Base-by-base conservation (phyloP, 495 filamentous ascomycete species). In the Recurvomyces mirabilis region DNA sequence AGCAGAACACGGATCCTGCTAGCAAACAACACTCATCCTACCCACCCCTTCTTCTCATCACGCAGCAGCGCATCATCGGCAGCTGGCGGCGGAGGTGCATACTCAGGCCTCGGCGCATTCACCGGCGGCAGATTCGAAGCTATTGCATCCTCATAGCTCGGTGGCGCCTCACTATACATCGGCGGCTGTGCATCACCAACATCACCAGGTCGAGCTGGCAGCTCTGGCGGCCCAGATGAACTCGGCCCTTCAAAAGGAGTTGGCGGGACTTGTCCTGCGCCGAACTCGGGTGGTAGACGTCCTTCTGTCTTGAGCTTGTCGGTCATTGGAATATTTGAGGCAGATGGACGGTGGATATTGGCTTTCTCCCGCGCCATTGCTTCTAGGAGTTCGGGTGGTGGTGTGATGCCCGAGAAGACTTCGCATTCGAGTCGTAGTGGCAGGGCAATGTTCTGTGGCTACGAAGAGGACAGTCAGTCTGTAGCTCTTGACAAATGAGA, bases 361-460 rank as follows among this genome's bases (percentile, higher is more conserved):
- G 42, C 22, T 37, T 22, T 25, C 31, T 23, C 43, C 19, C 66
- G 62, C 36, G 66, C 65, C 62, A 84, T 78, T 22, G 79, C 77
- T 43, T 82, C 73, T 41, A 94, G 60, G 11, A 94, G 77, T 25
- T 77, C 78, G 29, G 70, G 62, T 2, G 87, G 87, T 0, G 89
- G 88, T n/a, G 71, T 65, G 32, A 95, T 87, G 56, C 91, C 91
- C n/a, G 87, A 93, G 62, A 74, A 94, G 35, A 98, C 75, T 33
- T 84, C 66, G 47, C 91, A 71, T 48, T 79, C 79, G 60, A 94
- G 78, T 41, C 78, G 70, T 15, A 96, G 67, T 15, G 85, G 80
- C 4, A 94, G 74, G 46, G 82, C 69, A 20, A 84, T 72, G 30
- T 76, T 65, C 57, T 89, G 82, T 30, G 78, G 70, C 71, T 82